Evolutionary conservation across 2,329 filamentous ascomycete genomes (phyloP).

Genomic region (Escovopsis weberi): DNA sequence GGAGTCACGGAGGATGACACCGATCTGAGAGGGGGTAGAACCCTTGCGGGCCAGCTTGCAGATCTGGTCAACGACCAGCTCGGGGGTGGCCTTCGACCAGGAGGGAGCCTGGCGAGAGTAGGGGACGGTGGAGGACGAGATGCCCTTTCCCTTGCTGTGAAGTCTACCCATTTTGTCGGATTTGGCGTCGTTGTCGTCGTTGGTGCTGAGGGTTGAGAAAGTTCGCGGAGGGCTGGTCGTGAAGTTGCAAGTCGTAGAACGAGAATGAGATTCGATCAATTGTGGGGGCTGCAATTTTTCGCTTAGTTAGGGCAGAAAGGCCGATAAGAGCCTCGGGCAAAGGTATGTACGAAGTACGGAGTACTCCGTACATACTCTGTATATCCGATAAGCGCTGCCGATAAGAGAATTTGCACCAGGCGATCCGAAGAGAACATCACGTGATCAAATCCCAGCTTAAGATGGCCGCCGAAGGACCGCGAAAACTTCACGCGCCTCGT

Average conservation of each 20-base stretch:
- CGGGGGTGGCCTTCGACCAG: conserved; percentile 98
- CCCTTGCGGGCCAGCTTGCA: conserved; percentile 98
- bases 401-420: too few species aligned
- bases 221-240: conserved; percentile 13
- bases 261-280: conserved; percentile 6
- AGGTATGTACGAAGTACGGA: too few species aligned
- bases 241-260: conserved; percentile 12
- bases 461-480: neutral
- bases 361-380: too few species aligned
- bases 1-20: conserved; percentile 94
- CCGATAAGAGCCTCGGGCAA: conserved; percentile 4
- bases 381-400: too few species aligned
- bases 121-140: conserved; percentile 86
- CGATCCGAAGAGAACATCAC: neutral
- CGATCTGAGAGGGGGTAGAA: conserved; percentile 95
- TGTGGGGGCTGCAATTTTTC: conserved; percentile 29
- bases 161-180: conserved; percentile 77
- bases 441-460: neutral
- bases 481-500: conserved; percentile 1
- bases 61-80: conserved; percentile 98
- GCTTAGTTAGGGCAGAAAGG: conserved; percentile 30
- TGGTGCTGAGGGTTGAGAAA: conserved; percentile 20
- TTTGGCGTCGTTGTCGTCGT: conserved; percentile 12
- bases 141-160: conserved; percentile 99
- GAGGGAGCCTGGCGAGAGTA: conserved; percentile 87